Percentiles rank a stretch among this genome's conserved stretches.
Conservation (phyloP, 257 asterid genomes). For the Haberlea rhodopensis region DNA sequence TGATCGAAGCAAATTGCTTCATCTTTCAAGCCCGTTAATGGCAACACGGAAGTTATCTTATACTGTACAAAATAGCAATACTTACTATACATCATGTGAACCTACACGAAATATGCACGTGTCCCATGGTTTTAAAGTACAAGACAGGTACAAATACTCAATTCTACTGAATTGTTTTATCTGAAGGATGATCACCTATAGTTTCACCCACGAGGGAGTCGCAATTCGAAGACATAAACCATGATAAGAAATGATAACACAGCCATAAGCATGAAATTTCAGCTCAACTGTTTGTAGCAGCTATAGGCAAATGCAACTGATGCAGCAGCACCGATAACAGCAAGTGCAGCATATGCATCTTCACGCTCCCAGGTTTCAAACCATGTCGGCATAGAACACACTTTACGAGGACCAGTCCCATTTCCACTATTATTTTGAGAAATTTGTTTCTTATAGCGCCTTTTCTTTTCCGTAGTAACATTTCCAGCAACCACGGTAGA, state of each 20-base stretch:
- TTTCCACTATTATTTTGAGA: slow-evolving; percentile 39
- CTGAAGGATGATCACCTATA: background rate
- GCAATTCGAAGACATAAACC: background rate
- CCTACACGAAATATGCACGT: background rate
- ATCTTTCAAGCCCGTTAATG: background rate
- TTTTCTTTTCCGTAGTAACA: slow-evolving; percentile 39
- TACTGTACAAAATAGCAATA: background rate
- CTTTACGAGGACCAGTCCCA: slow-evolving; percentile 51
- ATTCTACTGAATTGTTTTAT: too few relatives aligned
- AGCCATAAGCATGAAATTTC: slow-evolving; percentile 17
- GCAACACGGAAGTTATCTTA: background rate
- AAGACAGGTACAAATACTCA: background rate
- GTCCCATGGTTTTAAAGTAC: background rate
- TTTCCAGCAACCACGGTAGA: slow-evolving; percentile 23
- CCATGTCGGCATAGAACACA: slow-evolving; percentile 82
- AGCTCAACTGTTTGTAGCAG: slow-evolving; percentile 64
- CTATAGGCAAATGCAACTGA: slow-evolving; percentile 76
- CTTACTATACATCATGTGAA: background rate
- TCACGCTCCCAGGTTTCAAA: slow-evolving; percentile 89
- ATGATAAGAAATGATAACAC: background rate
- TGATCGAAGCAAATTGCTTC: background rate
- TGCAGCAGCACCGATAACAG: slow-evolving; percentile 68
- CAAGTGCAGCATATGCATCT: slow-evolving; percentile 87
- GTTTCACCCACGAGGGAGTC: background rate
- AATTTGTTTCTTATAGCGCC: slow-evolving; percentile 41